A percentile compares a stretch with the other conserved stretches of the same genome.
These are phyloP conservation scores for Microbotryum intermedium DNA, from an alignment of 1,284 basidiomycete genomes.

Conservation along the genomic window DNA sequence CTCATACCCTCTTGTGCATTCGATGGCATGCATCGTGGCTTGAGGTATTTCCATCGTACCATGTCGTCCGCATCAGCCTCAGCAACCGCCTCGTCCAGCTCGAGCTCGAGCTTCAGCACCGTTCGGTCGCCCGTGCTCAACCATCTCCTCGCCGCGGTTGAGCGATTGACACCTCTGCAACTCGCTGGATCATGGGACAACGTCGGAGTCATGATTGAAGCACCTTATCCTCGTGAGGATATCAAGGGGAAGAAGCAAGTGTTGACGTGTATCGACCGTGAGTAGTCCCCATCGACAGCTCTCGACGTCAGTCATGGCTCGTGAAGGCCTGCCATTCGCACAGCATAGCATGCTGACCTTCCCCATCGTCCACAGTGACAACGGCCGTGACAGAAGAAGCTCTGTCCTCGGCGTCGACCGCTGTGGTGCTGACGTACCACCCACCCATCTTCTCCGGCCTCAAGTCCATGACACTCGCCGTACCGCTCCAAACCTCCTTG, in stretches of 20 bases:
- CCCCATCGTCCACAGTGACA: slow-evolving; percentile 13
- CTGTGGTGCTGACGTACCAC: slow-evolving; percentile 25
- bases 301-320: not conserved
- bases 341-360: not conserved
- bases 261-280: slow-evolving; percentile 26
- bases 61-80: no score
- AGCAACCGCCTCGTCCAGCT: no score
- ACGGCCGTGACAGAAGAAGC: slow-evolving; percentile 13
- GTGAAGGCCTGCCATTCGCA: not conserved
- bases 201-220: slow-evolving; percentile 28
- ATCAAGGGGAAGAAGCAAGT: not conserved
- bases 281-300: no score
- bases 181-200: slow-evolving; percentile 29
- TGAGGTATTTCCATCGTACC: no score
- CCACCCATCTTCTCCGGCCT: slow-evolving; percentile 30
- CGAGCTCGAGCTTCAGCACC: no score
- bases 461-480: slow-evolving; percentile 19
- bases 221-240: slow-evolving; percentile 2
- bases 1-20: no score
- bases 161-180: slow-evolving; percentile 14
- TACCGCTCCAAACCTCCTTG: slow-evolving; percentile 13
- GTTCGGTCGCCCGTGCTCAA: not conserved
- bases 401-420: slow-evolving; percentile 11
- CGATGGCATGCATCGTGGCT: no score
- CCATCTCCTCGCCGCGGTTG: slow-evolving; percentile 11